Evolutionary conservation across 2,329 filamentous ascomycete genomes (phyloP).

Genomic region (Emmonsiellopsis sp.): DNA sequence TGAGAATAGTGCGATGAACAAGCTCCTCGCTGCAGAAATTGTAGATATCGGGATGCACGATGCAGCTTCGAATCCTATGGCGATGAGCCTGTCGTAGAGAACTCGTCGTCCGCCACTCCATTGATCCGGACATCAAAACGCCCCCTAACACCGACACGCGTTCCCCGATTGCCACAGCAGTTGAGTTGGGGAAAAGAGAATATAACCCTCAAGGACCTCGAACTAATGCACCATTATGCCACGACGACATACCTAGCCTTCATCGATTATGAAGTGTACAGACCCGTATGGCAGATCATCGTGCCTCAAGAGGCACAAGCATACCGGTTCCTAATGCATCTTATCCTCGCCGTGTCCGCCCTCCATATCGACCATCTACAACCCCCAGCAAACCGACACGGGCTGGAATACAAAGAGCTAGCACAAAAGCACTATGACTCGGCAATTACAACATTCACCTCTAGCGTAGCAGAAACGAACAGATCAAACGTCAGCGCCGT

Average conservation of each 20-base stretch:
- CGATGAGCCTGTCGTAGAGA: too few relatives aligned
- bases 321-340: constrained; percentile 17
- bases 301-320: constrained; percentile 10
- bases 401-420: constrained; percentile 5
- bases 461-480: neutral
- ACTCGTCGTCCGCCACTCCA: too few relatives aligned
- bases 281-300: constrained; percentile 10
- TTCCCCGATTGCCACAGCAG: neutral
- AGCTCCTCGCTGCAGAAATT: constrained; percentile 11
- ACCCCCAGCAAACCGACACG: neutral
- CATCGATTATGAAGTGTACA: constrained; percentile 10
- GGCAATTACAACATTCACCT: constrained; percentile 7
- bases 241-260: constrained; percentile 7
- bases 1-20: constrained; percentile 11
- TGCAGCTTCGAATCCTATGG: constrained; percentile 8
- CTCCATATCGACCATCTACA: constrained; percentile 14
- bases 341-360: constrained; percentile 17
- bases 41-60: constrained; percentile 6
- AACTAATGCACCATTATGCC: constrained; percentile 12
- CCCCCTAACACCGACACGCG: neutral
- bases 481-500: constrained; percentile 8
- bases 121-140: too few relatives aligned
- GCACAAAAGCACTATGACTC: constrained; percentile 9
- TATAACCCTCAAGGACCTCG: constrained; percentile 3
- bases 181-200: neutral